These are phyloP conservation scores for Solanum pennellii DNA, from an alignment of 257 asterid species.

Conservation along the genomic window DNA sequence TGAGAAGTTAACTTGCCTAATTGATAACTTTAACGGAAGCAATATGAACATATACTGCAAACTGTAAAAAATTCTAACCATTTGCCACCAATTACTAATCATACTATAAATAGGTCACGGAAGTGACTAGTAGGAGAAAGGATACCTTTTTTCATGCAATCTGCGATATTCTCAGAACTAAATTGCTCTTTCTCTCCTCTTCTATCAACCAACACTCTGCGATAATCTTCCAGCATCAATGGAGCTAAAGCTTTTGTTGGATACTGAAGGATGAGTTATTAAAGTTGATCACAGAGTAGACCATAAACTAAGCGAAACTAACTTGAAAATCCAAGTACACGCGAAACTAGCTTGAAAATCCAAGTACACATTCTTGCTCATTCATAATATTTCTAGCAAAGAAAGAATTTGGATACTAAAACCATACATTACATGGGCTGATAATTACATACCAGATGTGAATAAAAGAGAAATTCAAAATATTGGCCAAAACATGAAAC, in stretches of 20 bases:
- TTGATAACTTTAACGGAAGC: not conserved
- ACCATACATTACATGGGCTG: not conserved
- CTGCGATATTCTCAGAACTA: constrained; percentile 51
- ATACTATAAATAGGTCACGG: not conserved
- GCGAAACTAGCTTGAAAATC: not conserved
- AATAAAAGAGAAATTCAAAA: not conserved
- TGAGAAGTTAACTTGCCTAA: not conserved
- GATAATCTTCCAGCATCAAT: constrained; percentile 74
- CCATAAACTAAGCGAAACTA: not conserved
- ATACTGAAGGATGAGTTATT: constrained; percentile 35
- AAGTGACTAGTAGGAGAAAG: not conserved
- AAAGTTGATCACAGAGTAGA: not conserved
- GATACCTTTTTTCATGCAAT: constrained; percentile 80
- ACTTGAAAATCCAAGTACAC: not conserved
- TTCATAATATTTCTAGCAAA: not conserved
- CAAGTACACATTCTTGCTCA: not conserved
- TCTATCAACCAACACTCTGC: constrained; percentile 78
- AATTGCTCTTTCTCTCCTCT: constrained; percentile 79
- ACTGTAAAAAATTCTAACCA: not conserved
- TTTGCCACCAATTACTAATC: not conserved
- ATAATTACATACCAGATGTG: not conserved
- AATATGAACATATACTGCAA: not conserved
- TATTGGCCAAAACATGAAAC: not conserved
- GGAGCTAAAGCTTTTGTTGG: constrained; percentile 98
- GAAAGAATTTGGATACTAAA: not conserved